A percentile compares a stretch with the other conserved stretches of the same genome.
phyloP scores from a whole-genome alignment of 768 basidiomycete genomes.

The Auriculariales sp. region DNA sequence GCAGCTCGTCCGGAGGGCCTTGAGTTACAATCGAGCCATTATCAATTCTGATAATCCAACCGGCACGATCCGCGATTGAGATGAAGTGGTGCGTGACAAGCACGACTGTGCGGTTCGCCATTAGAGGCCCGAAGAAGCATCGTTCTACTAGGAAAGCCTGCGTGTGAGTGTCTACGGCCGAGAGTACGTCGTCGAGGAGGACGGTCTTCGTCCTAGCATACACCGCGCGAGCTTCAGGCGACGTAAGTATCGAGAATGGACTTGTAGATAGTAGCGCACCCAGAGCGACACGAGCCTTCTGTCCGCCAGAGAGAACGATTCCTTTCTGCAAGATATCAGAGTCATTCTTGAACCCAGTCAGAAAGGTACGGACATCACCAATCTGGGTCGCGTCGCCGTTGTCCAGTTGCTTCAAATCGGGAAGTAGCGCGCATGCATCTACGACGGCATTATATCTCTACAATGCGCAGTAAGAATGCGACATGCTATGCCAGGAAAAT shows the following conservation, averaged over 20 bases:
- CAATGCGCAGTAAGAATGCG: too few relatives aligned
- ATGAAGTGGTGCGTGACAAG: conserved; percentile 21
- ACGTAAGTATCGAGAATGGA: neutral
- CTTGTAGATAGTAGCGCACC: neutral
- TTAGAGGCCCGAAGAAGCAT: conserved; percentile 21
- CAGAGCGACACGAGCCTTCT: conserved; percentile 8
- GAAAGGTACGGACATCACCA: neutral
- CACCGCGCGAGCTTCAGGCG: conserved; percentile 10
- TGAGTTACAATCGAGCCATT: neutral
- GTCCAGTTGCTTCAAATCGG: too few relatives aligned
- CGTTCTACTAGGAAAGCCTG: conserved; percentile 18
- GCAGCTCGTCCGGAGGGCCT: neutral
- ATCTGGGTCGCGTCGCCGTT: neutral
- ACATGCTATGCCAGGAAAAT: too few relatives aligned
- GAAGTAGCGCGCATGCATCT: too few relatives aligned
- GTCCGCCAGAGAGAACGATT: conserved; percentile 8
- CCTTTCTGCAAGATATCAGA: conserved; percentile 20
- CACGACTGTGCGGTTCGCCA: conserved; percentile 19
- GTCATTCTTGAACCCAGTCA: neutral
- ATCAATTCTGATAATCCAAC: neutral
- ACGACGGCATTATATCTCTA: too few relatives aligned
- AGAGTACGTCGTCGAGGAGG: conserved; percentile 11
- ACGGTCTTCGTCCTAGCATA: conserved; percentile 9
- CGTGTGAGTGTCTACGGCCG: conserved; percentile 22
- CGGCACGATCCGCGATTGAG: neutral